Percentiles rank a stretch among this genome's conserved stretches.
Evolutionary conservation across 2,329 filamentous ascomycete genomes (phyloP).

Genomic region (Diaporthe vaccinii): DNA sequence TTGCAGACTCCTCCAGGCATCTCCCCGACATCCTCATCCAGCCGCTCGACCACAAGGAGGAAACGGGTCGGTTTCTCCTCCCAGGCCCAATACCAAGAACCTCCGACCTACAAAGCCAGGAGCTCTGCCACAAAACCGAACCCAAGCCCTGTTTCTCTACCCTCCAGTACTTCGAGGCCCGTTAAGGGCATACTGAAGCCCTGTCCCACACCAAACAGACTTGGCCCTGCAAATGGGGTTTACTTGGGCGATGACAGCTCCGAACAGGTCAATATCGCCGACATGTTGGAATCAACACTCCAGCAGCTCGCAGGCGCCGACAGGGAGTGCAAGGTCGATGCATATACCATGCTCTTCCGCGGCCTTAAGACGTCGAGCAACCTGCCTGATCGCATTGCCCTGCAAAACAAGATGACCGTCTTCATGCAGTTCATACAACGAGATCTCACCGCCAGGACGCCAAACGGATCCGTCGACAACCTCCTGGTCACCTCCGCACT

Average conservation of each 20-base stretch:
- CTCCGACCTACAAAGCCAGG: constrained; percentile 59
- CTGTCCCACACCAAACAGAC: constrained; percentile 62
- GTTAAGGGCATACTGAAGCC: constrained; percentile 84
- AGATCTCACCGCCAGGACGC: constrained; percentile 77
- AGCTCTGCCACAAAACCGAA: constrained; percentile 53
- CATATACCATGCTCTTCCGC: constrained; percentile 84
- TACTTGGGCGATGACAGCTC: constrained; percentile 54
- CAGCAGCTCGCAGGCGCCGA: constrained; percentile 84
- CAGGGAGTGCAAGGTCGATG: constrained; percentile 81
- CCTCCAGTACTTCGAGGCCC: constrained; percentile 57
- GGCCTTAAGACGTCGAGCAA: constrained; percentile 86
- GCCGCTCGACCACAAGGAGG: constrained; percentile 59
- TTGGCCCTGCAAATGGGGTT: constrained; percentile 58
- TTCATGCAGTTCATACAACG: constrained; percentile 87
- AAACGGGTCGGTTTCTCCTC: constrained; percentile 72
- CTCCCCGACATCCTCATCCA: constrained; percentile 57
- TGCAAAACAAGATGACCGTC: constrained; percentile 81
- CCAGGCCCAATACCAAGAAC: constrained; percentile 69
- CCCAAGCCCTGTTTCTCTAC: constrained; percentile 57
- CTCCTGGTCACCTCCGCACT: constrained; percentile 83
- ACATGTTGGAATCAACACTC: constrained; percentile 87
- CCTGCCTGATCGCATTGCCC: constrained; percentile 79
- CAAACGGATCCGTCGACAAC: constrained; percentile 70
- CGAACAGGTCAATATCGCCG: constrained; percentile 70
- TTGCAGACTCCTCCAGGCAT: constrained; percentile 67